Conservation (phyloP, 306 rosid species). For the Quillaja saponaria region DNA sequence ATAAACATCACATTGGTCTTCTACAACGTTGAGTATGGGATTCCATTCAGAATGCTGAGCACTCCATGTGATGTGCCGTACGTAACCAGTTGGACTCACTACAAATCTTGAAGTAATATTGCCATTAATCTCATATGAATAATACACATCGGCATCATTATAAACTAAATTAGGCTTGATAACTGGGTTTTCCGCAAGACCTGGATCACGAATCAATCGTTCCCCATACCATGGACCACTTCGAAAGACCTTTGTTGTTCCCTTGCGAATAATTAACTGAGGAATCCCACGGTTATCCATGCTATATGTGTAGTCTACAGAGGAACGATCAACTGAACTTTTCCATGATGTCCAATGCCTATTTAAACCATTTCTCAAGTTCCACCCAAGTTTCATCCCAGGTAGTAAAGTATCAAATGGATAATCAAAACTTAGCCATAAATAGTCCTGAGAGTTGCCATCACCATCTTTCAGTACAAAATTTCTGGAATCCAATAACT, state of each 20-base stretch:
- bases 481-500: slow-evolving; percentile 62
- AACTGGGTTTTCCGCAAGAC: slow-evolving; percentile 5
- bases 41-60: slow-evolving; percentile 32
- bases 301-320: slow-evolving; percentile 40
- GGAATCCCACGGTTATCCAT: slow-evolving; percentile 47
- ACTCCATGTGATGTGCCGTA: slow-evolving; percentile 46
- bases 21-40: slow-evolving; percentile 21
- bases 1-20: slow-evolving; percentile 47
- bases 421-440: slow-evolving; percentile 62
- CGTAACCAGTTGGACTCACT: slow-evolving; percentile 36
- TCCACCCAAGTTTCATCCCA: slow-evolving; percentile 52
- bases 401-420: slow-evolving; percentile 52
- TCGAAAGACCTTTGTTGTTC: slow-evolving; percentile 35
- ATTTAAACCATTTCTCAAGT: slow-evolving; percentile 47
- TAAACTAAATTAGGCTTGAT: background rate
- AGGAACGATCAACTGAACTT: slow-evolving; percentile 36
- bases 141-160: slow-evolving; percentile 42
- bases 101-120: slow-evolving; percentile 37
- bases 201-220: slow-evolving; percentile 33
- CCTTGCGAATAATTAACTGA: slow-evolving; percentile 40
- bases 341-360: slow-evolving; percentile 43
- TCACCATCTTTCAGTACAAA: slow-evolving; percentile 38
- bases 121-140: slow-evolving; percentile 35
- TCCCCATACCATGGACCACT: slow-evolving; percentile 53
- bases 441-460: slow-evolving; percentile 20